These are phyloP conservation scores for Acanthamoeba castellanii DNA, from an alignment of 208 protist genomes.

Conservation along the genomic window DNA sequence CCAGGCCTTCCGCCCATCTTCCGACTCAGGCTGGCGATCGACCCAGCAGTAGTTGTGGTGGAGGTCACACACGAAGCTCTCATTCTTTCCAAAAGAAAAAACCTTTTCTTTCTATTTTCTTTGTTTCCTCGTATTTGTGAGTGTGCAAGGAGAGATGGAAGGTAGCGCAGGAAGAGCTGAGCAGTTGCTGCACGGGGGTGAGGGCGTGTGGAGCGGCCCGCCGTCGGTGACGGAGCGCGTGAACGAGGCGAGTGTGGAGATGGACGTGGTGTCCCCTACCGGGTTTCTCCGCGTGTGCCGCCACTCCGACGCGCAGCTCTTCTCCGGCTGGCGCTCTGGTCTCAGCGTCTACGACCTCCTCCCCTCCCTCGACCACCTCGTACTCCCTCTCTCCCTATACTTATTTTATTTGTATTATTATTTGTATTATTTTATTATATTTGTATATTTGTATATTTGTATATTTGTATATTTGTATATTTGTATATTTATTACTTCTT, in stretches of 20 bases:
- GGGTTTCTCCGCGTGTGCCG: constrained; percentile 55
- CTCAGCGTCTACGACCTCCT: constrained; percentile 19
- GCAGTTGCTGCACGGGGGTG: not conserved
- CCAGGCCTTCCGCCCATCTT: not conserved
- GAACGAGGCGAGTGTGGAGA: constrained; percentile 35
- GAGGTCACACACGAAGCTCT: no score
- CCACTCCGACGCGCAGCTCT: constrained; percentile 51
- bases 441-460: not conserved
- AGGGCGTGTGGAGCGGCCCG: not conserved
- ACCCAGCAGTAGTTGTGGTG: not conserved
- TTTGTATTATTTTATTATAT: not conserved
- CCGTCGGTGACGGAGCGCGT: constrained; percentile 40
- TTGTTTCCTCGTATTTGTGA: no score
- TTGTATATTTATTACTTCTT: no score
- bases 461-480: not conserved
- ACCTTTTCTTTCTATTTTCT: no score
- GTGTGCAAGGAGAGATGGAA: no score
- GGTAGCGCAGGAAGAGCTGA: no score
- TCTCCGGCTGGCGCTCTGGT: constrained; percentile 26
- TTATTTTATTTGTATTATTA: not conserved
- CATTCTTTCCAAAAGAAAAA: no score
- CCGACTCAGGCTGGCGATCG: not conserved
- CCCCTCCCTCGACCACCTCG: constrained; percentile 40
- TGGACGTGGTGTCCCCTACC: constrained; percentile 15
- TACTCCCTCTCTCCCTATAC: not conserved